phyloP scores from a whole-genome alignment of 2,329 filamentous ascomycete genomes.

The Diaporthe eres region DNA sequence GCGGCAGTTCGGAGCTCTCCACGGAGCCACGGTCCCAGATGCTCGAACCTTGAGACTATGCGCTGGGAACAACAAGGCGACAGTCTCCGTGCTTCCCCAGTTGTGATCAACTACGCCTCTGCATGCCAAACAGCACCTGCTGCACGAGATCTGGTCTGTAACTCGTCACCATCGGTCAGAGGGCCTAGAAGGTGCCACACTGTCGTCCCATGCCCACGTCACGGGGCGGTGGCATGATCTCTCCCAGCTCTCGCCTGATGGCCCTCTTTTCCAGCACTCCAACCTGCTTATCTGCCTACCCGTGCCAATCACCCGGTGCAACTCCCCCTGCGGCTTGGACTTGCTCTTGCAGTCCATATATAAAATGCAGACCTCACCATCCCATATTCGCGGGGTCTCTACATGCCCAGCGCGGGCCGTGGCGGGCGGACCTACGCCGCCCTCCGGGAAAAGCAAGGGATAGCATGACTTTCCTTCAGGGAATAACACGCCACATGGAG shows the following conservation, averaged over 20 bases:
- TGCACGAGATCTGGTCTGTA: conserved; percentile 16
- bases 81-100: conserved; percentile 13
- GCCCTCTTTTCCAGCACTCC: conserved; percentile 27
- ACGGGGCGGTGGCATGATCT: conserved; percentile 40
- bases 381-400: conserved; percentile 22
- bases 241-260: conserved; percentile 35
- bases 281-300: conserved; percentile 9
- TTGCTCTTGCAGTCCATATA: conserved; percentile 18
- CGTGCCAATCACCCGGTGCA: conserved; percentile 8
- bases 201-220: conserved; percentile 34
- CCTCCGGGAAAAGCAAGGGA: conserved; percentile 17
- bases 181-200: conserved; percentile 15
- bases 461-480: conserved; percentile 18
- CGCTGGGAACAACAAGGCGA: conserved; percentile 1
- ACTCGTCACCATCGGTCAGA: conserved; percentile 14
- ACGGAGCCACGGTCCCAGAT: conserved; percentile 5
- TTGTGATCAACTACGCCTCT: neutral
- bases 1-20: conserved; percentile 29
- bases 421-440: conserved; percentile 10
- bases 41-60: neutral
- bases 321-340: neutral
- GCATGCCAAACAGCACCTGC: conserved; percentile 1
- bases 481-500: conserved; percentile 22
- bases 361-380: conserved; percentile 23
- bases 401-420: neutral